Percentiles rank a stretch among this genome's conserved stretches.
Evolutionary conservation across 2,329 filamentous ascomycete genomes (phyloP).

Genomic region (Fusarium mundagurra): DNA sequence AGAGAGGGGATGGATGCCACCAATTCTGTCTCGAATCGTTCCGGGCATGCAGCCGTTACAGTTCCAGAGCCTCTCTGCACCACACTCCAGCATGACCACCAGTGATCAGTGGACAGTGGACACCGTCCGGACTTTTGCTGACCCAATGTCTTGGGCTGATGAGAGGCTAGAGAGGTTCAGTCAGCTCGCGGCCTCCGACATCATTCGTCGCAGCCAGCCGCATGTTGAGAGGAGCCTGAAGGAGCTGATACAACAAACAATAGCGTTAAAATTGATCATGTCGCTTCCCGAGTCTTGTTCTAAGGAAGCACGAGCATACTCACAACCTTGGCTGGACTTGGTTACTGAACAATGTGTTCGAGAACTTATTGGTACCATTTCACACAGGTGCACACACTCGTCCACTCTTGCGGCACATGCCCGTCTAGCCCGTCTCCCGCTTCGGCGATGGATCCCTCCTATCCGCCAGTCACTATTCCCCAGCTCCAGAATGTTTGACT

Average conservation of each 20-base stretch:
- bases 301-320: background rate
- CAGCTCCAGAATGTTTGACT: conserved; percentile 24
- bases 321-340: background rate
- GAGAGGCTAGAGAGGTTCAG: conserved; percentile 27
- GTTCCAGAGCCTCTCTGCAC: conserved; percentile 35
- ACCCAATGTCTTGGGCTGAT: conserved; percentile 30
- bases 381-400: conserved; percentile 5
- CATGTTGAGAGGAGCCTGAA: background rate
- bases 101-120: conserved; percentile 7
- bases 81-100: conserved; percentile 17
- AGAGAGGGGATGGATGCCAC: conserved; percentile 23
- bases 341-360: conserved; percentile 4
- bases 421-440: conserved; percentile 21
- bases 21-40: conserved; percentile 28
- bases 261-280: background rate
- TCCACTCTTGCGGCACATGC: conserved; percentile 19
- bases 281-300: background rate
- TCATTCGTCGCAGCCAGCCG: conserved; percentile 29
- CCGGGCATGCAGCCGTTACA: conserved; percentile 27
- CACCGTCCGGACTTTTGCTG: conserved; percentile 9
- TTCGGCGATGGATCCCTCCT: conserved; percentile 29
- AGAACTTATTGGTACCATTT: conserved; percentile 1
- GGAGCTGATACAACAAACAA: background rate
- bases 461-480: conserved; percentile 20
- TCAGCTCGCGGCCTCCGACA: conserved; percentile 27